Evolutionary conservation across 176 grass and related monocot species (phyloP), one percentile per base, ranked within the genome.

Genomic region (Oryza glaberrima): DNA sequence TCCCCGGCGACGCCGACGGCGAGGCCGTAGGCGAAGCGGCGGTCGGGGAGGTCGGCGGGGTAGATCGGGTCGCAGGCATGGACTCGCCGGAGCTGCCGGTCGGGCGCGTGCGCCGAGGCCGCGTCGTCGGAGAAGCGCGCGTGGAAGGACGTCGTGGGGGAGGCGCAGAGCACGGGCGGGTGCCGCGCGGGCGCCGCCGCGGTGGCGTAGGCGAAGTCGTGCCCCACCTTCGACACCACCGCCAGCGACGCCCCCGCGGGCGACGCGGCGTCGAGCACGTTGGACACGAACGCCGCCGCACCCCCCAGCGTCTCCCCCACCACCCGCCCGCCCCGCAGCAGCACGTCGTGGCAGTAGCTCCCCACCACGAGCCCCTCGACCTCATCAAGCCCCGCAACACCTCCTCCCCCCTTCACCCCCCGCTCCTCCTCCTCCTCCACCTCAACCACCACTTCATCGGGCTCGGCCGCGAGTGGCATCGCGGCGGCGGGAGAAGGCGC

Each of bases 291-390:
- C 75, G 96, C 85, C 10, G 84, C 93, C 17, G 93, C 93, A 2
- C 96, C 96, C 19, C 96, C 96, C 23, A 96, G 91, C 70, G 93
- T 94, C 69, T 99, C 74, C n/a, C 92, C 89, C 12, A 98, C 92
- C 14, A 88, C 65, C 66, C 56, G 66, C 35, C 84, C 90, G 22
- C 83, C 91, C 23, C 90, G 93, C 68, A 92, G 89, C 58, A 96
- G 90, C 25, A 99, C 93, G 76, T 99, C 96, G 91, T 99, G 96
- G 81, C 96, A 99, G 88, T 99, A 99, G 91, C 91, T 99, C 17
- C 96, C 96, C 70, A 96, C 90, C 73, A 98, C 80, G 38, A 95
- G 80, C 9, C 88, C 75, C 35, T 87, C 58, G 15, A 81, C 75
- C 35, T 87, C 58, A 19, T 87, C 58, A 19, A 81, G 71, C 54